Evolutionary conservation across 495 filamentous ascomycete species (phyloP).

Genomic region (Entonaema liquescens): DNA sequence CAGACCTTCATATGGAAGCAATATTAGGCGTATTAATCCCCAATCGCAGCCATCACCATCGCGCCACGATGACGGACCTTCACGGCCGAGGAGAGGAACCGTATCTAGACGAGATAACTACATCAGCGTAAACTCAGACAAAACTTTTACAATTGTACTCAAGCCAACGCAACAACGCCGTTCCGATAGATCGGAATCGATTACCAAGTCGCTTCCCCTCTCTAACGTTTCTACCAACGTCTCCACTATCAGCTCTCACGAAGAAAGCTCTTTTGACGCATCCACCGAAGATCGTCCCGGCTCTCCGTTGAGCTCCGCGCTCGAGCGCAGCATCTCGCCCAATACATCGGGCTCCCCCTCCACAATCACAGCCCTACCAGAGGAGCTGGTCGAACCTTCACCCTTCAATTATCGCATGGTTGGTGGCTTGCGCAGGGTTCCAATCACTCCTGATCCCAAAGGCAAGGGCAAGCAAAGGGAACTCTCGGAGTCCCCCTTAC

Average conservation of each 20-base stretch:
- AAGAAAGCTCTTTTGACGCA: slow-evolving; percentile 55
- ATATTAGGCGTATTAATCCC: slow-evolving; percentile 45
- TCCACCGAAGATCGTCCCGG: slow-evolving; percentile 56
- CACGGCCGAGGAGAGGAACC: slow-evolving; percentile 39
- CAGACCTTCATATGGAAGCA: slow-evolving; percentile 42
- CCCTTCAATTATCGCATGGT: slow-evolving; percentile 64
- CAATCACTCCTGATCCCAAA: slow-evolving; percentile 59
- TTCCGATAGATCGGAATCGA: slow-evolving; percentile 46
- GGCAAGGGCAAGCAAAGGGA: slow-evolving; percentile 50
- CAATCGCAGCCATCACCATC: slow-evolving; percentile 35
- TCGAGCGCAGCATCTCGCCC: slow-evolving; percentile 52
- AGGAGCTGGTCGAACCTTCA: slow-evolving; percentile 52
- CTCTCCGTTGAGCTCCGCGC: slow-evolving; percentile 55
- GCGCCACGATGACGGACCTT: slow-evolving; percentile 35
- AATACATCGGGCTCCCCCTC: slow-evolving; percentile 45
- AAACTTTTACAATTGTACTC: slow-evolving; percentile 57
- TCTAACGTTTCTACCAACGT: slow-evolving; percentile 42
- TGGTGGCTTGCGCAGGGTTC: slow-evolving; percentile 64
- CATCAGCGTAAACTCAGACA: slow-evolving; percentile 56
- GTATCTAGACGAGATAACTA: slow-evolving; percentile 51
- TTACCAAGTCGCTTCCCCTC: slow-evolving; percentile 39
- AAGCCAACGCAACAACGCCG: slow-evolving; percentile 32
- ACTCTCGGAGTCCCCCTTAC: slow-evolving; percentile 45
- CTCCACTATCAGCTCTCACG: slow-evolving; percentile 56
- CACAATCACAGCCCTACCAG: slow-evolving; percentile 50